Evolutionary conservation across 164 flowering plant genomes (phyloP).

Genomic region (Paratinospora sagittata): DNA sequence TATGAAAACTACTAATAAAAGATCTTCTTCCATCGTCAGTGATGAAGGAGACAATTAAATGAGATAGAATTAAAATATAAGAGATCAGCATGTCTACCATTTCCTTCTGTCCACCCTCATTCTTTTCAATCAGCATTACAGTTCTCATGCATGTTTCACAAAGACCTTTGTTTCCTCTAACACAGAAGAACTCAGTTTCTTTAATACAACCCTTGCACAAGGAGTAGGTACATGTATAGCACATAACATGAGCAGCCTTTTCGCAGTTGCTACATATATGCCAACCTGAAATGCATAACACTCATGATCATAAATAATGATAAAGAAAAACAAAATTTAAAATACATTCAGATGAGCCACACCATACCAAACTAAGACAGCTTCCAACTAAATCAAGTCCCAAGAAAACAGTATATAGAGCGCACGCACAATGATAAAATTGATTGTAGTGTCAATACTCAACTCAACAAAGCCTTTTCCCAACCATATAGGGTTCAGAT

Average conservation of each 20-base stretch:
- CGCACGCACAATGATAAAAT: too few species aligned
- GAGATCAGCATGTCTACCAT: neutral
- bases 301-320: neutral
- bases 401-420: too few species aligned
- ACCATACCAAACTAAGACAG: neutral
- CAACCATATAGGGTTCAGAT: too few species aligned
- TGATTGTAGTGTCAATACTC: too few species aligned
- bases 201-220: conserved; percentile 84
- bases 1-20: neutral
- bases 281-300: conserved; percentile 64
- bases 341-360: neutral
- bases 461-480: too few species aligned
- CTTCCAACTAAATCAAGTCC: too few species aligned
- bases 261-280: conserved; percentile 84
- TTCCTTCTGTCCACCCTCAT: conserved; percentile 32
- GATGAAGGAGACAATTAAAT: neutral
- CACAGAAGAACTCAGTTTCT: conserved; percentile 56
- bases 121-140: conserved; percentile 64
- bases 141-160: conserved; percentile 78
- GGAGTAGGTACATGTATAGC: conserved; percentile 87
- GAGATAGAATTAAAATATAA: neutral
- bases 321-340: neutral
- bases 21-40: neutral
- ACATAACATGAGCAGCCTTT: conserved; percentile 76
- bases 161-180: conserved; percentile 83